phyloP scores from a whole-genome alignment of 495 filamentous ascomycete genomes.

The Oidiodendron maius region DNA sequence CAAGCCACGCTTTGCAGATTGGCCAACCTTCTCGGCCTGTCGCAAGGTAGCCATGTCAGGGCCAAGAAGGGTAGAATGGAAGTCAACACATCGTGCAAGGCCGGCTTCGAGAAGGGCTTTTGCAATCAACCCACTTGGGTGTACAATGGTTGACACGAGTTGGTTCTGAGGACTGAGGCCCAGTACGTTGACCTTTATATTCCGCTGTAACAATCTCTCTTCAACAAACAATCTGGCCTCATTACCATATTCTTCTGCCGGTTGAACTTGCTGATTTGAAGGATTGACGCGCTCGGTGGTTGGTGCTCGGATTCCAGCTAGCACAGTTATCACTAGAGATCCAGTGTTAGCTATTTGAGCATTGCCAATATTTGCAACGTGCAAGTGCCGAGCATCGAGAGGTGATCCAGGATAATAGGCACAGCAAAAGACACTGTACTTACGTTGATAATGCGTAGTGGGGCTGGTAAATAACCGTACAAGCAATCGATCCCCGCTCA shows the following conservation, averaged over 20 bases:
- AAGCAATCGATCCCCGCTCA: constrained; percentile 84
- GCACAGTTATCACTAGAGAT: constrained; percentile 55
- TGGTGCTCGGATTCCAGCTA: constrained; percentile 86
- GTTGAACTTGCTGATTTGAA: constrained; percentile 68
- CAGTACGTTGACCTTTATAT: constrained; percentile 71
- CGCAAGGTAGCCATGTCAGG: constrained; percentile 77
- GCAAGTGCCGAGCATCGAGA: neutral
- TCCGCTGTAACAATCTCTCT: constrained; percentile 74
- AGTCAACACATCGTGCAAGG: constrained; percentile 85
- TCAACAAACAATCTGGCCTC: constrained; percentile 86
- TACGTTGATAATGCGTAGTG: constrained; percentile 70
- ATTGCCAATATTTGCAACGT: neutral
- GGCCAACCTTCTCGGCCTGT: constrained; percentile 82
- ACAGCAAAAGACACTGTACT: too few relatives aligned
- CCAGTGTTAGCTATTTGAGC: neutral
- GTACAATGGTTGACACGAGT: constrained; percentile 71
- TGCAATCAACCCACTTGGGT: constrained; percentile 88
- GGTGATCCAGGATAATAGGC: too few relatives aligned
- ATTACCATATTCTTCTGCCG: constrained; percentile 81
- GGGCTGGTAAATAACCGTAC: constrained; percentile 72
- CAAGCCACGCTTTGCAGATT: constrained; percentile 62
- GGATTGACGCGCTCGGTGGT: constrained; percentile 73
- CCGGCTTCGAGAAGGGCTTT: constrained; percentile 82
- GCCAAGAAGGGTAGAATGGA: constrained; percentile 86
- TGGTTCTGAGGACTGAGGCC: constrained; percentile 84